Evolutionary conservation across 2,329 filamentous ascomycete species (phyloP), one percentile per base, ranked within the genome.

Genomic region (Delphinella strobiligena): DNA sequence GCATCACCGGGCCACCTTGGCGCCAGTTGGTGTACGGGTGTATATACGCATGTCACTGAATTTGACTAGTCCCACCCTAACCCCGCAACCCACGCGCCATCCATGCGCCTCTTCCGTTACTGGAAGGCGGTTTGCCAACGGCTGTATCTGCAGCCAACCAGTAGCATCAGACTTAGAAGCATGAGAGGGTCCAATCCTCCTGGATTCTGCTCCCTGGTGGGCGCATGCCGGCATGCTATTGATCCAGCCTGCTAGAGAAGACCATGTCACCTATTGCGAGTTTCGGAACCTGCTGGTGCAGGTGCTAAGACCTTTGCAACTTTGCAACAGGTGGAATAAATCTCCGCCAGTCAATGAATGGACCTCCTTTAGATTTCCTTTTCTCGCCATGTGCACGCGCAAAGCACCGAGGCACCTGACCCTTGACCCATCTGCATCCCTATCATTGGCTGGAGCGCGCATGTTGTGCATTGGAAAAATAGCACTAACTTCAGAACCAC

Each of bases 71-170:
- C 39, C 39, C 34, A 41, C 39, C 12, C 22, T 19, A 41, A 33
- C 39, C 39, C 39, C 39, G 39, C 39, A 41, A 37, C 39, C 22
- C 39, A 41, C 36, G 39, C 39, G 30, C 39, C 39, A 37, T 37
- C 36, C 19, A 37, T 33, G 39, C 39, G 39, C 39, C 39, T 41
- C 39, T 31, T 41, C 39, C 39, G 33, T 15, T 19, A 43, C 36
- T 36, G 37, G 36, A 38, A 39, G 32, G 14, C 33, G 33, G 34
- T n/a, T 22, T 14, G 5, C 7, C 19, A 12, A 12, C 33, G 38
- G 38, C 33, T 36, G 33, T 41, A 36, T 41, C 38, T 43, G 41
- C 41, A 39, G 41, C 41, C 41, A 43, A 36, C 41, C 41, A 39
- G 34, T 36, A 43, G 41, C 41, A 36, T 29, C 24, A 36, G 29